These are phyloP conservation scores for Cladophialophora bantiana DNA, from an alignment of 2,329 filamentous ascomycete species.

Conservation along the genomic window DNA sequence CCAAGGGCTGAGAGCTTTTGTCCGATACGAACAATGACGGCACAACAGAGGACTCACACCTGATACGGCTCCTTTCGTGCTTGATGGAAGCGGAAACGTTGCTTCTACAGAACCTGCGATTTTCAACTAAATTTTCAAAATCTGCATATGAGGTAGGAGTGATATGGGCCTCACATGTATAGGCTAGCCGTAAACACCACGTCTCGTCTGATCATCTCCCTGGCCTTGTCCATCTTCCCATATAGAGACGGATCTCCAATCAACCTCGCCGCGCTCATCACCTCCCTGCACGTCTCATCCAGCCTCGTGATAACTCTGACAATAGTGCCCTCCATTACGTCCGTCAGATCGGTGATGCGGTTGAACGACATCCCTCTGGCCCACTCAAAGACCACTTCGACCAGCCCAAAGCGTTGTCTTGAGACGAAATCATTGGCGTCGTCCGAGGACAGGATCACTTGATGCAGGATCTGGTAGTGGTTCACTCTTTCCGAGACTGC, in stretches of 20 bases:
- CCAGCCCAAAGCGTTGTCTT: conserved; percentile 85
- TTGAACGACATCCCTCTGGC: conserved; percentile 97
- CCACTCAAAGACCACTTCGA: conserved; percentile 99
- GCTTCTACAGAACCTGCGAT: no score
- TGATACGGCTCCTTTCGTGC: no score
- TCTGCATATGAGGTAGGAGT: no score
- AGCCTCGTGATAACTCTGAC: conserved; percentile 91
- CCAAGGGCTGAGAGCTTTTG: no score
- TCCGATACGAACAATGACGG: no score
- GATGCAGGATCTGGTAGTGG: conserved; percentile 82
- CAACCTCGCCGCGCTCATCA: conserved; percentile 94
- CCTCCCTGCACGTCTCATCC: conserved; percentile 95
- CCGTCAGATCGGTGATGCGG: conserved; percentile 93
- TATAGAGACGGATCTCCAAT: conserved; percentile 94
- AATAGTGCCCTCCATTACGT: conserved; percentile 96
- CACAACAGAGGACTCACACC: no score
- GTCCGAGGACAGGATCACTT: conserved; percentile 88
- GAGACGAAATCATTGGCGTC: conserved; percentile 92
- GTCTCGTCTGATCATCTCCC: conserved; percentile 97
- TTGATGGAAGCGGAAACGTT: no score
- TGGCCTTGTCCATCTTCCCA: conserved; percentile 94
- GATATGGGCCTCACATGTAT: conserved; percentile 69
- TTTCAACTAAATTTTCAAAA: no score
- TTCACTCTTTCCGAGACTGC: conserved; percentile 93
- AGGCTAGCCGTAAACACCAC: conserved; percentile 88